phyloP scores from a whole-genome alignment of 2,329 filamentous ascomycete genomes.

The Alternaria metachromatica region DNA sequence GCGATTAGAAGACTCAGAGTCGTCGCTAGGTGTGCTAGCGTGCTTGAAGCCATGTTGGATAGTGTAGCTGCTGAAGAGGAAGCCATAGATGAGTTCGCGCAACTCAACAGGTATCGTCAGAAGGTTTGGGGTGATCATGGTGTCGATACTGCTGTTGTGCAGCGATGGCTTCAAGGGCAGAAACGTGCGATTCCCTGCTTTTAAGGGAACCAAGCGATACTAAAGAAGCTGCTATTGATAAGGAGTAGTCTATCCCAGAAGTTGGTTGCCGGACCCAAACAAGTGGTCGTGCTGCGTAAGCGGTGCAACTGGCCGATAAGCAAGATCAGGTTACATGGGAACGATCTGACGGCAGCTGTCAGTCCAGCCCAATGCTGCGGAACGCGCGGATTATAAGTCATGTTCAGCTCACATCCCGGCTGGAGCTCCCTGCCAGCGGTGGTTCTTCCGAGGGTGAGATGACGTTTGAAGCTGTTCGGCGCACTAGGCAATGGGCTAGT shows the following conservation, averaged over 20 bases:
- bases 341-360: conserved; percentile 6
- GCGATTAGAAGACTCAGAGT: conserved; percentile 25
- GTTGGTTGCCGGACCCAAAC: background rate
- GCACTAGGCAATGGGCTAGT: conserved; percentile 4
- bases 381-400: conserved; percentile 9
- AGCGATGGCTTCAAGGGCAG: conserved; percentile 6
- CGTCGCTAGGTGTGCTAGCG: conserved; percentile 3
- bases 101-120: conserved; percentile 43
- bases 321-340: background rate
- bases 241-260: conserved; percentile 1
- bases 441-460: conserved; percentile 4
- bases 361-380: conserved; percentile 1
- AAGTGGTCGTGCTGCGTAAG: background rate
- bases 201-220: background rate
- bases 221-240: conserved; percentile 1
- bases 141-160: conserved; percentile 9
- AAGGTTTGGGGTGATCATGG: conserved; percentile 29
- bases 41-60: conserved; percentile 38
- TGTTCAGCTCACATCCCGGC: conserved; percentile 1
- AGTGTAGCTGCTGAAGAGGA: conserved; percentile 40
- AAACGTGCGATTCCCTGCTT: conserved; percentile 1
- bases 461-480: conserved; percentile 8
- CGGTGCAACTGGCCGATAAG: conserved; percentile 2
- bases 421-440: conserved; percentile 1
- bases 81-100: conserved; percentile 43